Percentiles rank a stretch among this genome's conserved stretches.
These are phyloP conservation scores for Bryoglossum gracile DNA, from an alignment of 495 filamentous ascomycete species.

Conservation along the genomic window DNA sequence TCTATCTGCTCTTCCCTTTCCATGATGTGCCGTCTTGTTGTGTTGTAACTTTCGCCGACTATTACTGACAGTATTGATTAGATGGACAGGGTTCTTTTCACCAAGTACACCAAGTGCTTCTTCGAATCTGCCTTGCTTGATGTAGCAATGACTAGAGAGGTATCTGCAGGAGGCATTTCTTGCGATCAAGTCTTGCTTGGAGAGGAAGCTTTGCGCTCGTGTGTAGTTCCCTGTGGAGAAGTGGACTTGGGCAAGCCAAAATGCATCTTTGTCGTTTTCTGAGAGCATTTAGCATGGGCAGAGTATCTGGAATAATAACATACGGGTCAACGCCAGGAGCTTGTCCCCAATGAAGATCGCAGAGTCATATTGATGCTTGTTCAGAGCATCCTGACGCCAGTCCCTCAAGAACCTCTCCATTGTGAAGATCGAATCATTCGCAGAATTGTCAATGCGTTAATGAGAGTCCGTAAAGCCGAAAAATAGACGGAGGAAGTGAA, in stretches of 20 bases:
- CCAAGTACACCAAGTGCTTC: constrained; percentile 85
- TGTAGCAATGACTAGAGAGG: constrained; percentile 85
- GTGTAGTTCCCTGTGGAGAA: constrained; percentile 92
- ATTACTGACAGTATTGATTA: constrained; percentile 59
- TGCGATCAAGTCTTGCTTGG: constrained; percentile 75
- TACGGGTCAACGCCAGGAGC: constrained; percentile 87
- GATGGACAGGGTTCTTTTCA: constrained; percentile 83
- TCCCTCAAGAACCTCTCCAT: constrained; percentile 91
- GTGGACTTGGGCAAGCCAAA: constrained; percentile 91
- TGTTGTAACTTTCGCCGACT: constrained; percentile 51
- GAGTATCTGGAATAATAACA: constrained; percentile 15
- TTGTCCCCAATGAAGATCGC: constrained; percentile 97
- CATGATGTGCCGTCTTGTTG: constrained; percentile 26
- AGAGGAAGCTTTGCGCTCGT: constrained; percentile 75
- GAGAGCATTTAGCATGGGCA: constrained; percentile 23
- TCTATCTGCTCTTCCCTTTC: constrained; percentile 36
- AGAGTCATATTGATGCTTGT: constrained; percentile 90
- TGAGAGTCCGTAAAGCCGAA: neutral
- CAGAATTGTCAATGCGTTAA: neutral
- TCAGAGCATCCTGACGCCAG: constrained; percentile 88
- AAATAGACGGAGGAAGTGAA: neutral
- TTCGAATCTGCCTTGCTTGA: constrained; percentile 81
- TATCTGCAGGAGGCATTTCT: constrained; percentile 81
- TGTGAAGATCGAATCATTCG: constrained; percentile 9
- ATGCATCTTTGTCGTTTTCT: constrained; percentile 88